A percentile compares a stretch with the other conserved stretches of the same genome.
Conservation (phyloP, 2,329 filamentous ascomycete species). For the Aaosphaeria arxii region DNA sequence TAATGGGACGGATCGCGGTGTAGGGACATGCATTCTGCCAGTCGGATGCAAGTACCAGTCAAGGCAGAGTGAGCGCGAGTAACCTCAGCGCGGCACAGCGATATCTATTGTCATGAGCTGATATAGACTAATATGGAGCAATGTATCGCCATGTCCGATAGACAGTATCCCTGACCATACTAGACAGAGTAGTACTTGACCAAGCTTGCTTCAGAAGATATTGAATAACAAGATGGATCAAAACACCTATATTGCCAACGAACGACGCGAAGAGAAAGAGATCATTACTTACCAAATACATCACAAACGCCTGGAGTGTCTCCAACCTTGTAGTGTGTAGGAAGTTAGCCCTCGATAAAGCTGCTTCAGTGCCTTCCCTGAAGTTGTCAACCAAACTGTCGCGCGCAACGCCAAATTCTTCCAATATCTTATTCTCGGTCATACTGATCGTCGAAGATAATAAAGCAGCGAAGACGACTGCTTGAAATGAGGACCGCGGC, state of each 20-base stretch:
- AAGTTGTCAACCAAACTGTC: constrained; percentile 40
- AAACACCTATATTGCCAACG: background rate
- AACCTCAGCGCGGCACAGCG: constrained; percentile 68
- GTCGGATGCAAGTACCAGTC: constrained; percentile 67
- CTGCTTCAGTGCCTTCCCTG: constrained; percentile 64
- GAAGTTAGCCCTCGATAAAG: constrained; percentile 67
- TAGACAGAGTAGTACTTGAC: too few species aligned
- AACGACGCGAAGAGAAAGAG: background rate
- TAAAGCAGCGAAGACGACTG: constrained; percentile 66
- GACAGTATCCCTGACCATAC: too few species aligned
- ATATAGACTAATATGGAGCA: too few species aligned
- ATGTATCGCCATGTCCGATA: too few species aligned
- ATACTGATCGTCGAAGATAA: constrained; percentile 69
- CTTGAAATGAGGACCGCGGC: constrained; percentile 63
- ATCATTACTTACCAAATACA: constrained; percentile 63
- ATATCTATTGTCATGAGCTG: constrained; percentile 48
- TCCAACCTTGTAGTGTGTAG: constrained; percentile 70
- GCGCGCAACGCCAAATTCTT: constrained; percentile 57
- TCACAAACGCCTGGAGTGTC: constrained; percentile 72
- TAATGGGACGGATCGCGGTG: constrained; percentile 69
- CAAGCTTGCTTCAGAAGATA: too few species aligned
- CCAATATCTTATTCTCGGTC: constrained; percentile 51
- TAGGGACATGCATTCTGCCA: constrained; percentile 75
- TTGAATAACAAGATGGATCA: background rate
- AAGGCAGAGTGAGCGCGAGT: constrained; percentile 72